phyloP scores from a whole-genome alignment of 2,329 filamentous ascomycete species.

The Chalara sp. region DNA sequence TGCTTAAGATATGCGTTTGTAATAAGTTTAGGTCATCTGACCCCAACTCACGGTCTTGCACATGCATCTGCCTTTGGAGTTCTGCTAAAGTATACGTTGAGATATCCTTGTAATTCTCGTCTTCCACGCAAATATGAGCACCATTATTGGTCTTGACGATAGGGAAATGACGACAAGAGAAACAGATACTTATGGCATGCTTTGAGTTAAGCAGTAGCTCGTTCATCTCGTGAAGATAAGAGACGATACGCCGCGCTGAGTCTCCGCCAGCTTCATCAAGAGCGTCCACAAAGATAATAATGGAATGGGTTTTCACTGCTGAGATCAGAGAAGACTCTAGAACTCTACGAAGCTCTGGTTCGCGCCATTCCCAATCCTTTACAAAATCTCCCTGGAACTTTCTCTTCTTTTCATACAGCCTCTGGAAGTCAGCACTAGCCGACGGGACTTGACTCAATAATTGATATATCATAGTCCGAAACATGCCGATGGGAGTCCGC shows the following conservation, averaged over 20 bases:
- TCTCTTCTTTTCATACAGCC: conserved; percentile 6
- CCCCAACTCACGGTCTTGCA: no score
- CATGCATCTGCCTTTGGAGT: no score
- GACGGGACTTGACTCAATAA: conserved; percentile 8
- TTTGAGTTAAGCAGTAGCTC: background rate
- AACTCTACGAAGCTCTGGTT: conserved; percentile 3
- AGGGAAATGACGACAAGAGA: conserved; percentile 5
- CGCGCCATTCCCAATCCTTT: conserved; percentile 10
- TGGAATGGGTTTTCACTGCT: conserved; percentile 1
- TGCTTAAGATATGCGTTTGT: conserved; percentile 2
- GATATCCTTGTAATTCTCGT: no score
- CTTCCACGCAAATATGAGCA: no score
- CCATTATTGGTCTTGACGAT: no score
- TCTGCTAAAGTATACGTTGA: no score
- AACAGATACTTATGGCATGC: conserved; percentile 5
- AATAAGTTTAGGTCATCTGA: conserved; percentile 1
- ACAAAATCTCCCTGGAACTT: conserved; percentile 1
- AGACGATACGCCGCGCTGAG: conserved; percentile 9
- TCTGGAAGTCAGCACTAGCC: conserved; percentile 1
- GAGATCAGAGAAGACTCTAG: conserved; percentile 1
- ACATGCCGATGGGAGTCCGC: conserved; percentile 25
- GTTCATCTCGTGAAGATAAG: conserved; percentile 4
- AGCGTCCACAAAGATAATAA: conserved; percentile 17
- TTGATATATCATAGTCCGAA: conserved; percentile 28
- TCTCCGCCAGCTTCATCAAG: conserved; percentile 18